Evolutionary conservation across 805 yeast species (phyloP).

Genomic region (Saccharomycopsis sp.): DNA sequence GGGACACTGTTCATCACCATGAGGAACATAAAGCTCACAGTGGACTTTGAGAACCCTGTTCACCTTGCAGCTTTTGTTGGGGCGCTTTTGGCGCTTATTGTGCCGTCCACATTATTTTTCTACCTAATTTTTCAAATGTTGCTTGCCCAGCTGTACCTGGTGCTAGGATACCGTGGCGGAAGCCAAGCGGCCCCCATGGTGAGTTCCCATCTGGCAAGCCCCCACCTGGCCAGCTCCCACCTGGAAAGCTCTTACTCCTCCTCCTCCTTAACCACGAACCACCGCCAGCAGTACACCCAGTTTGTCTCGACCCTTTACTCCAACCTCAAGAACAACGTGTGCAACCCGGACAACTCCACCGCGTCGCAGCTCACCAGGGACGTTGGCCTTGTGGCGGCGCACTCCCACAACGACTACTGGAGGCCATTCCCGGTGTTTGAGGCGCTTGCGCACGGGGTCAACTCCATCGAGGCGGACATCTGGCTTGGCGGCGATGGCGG

Average conservation of each 20-base stretch:
- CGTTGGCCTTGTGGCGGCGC: constrained; percentile 32
- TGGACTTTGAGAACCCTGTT: constrained; percentile 5
- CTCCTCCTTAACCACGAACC: background rate
- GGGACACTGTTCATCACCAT: too few relatives aligned
- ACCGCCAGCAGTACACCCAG: constrained; percentile 1
- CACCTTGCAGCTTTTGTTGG: constrained; percentile 1
- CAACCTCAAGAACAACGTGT: constrained; percentile 6
- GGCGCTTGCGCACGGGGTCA: constrained; percentile 43
- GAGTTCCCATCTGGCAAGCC: too few relatives aligned
- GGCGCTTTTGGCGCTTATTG: background rate
- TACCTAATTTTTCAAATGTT: background rate
- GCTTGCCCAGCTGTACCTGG: background rate
- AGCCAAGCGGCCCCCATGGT: too few relatives aligned
- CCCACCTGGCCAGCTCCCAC: too few relatives aligned
- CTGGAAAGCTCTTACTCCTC: background rate
- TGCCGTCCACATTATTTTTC: background rate
- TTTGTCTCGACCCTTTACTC: constrained; percentile 2
- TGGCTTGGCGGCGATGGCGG: constrained; percentile 33
- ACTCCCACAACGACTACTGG: constrained; percentile 69
- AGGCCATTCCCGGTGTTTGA: constrained; percentile 47
- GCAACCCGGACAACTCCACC: constrained; percentile 17
- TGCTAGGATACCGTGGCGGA: too few relatives aligned
- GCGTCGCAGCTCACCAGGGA: constrained; percentile 24
- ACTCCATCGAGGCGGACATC: constrained; percentile 59
- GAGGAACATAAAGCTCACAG: too few relatives aligned